Base-by-base conservation (phyloP, 2,329 filamentous ascomycete species). In the Emergomyces pasteurianus region DNA sequence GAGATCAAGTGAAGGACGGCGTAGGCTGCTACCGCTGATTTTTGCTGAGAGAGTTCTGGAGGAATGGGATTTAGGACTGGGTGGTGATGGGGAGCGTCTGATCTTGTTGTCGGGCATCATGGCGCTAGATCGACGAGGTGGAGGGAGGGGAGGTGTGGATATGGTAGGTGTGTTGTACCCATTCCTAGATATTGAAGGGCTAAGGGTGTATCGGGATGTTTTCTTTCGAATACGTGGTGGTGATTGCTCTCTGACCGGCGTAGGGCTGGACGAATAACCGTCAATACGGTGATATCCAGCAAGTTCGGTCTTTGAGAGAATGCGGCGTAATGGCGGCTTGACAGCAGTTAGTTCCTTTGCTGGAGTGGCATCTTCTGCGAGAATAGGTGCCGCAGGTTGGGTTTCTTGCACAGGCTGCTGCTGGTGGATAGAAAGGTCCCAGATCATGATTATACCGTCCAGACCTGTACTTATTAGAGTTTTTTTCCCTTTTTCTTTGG, bases 281-380 rank as follows among this genome's bases (percentile, higher is more conserved):
- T 78, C 76, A 21, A 78, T 76, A 59, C 79, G 76, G 64, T 82
- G 80, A 59, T 95, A 92, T 63, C 92, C 89, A 9, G 90, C 88
- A 47, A 97, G 78, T 68, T 97, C 92, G 0, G 88, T 86, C 67
- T 89, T 90, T 1, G 92, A 96, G 38, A 97, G 79, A 9, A 99
- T 88, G 60, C 89, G 88, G 59, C 94, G 83, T 40, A 97, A 76
- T 3, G 92, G 92, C 42, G 87, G 89, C 36, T 86, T 85, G 43
- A 80, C 79, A 0, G 83, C 78, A 1, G 82, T 77, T 23, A 75
- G 69, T 50, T 80, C 79, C 64, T 80, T 81, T 12, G 69, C 66
- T n/a, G 76, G 70, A 8, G 71, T 72, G 31, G 71, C 70, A 18
- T 78, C 73, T 38, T 76, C 72, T 14, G 72, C 70, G 18, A 69